These are phyloP conservation scores for Linnemannia exigua DNA, from an alignment of 192 early-diverging fungal genomes.

Conservation along the genomic window DNA sequence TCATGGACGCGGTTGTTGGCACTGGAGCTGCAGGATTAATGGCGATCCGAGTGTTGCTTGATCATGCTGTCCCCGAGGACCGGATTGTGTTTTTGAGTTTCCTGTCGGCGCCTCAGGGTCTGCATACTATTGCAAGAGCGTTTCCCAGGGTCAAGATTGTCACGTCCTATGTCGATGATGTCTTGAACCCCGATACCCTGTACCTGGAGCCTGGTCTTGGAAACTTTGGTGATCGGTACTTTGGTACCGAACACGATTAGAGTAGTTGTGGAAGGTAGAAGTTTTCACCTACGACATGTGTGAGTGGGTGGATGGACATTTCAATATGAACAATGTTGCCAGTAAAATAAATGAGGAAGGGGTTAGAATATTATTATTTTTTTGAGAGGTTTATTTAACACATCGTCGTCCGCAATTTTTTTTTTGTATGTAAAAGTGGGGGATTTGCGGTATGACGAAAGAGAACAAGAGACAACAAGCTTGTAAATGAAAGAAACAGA, in stretches of 20 bases:
- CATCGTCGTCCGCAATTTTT: neutral
- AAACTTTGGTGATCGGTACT: conserved; percentile 85
- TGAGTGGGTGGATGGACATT: neutral
- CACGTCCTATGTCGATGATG: conserved; percentile 83
- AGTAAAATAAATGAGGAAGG: neutral
- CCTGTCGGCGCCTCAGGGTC: conserved; percentile 82
- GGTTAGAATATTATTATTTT: neutral
- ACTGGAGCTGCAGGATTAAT: conserved; percentile 96
- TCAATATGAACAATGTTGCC: neutral
- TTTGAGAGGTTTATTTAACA: conserved; percentile 7
- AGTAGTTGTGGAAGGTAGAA: too few species aligned
- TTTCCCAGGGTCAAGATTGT: conserved; percentile 89
- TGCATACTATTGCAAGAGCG: conserved; percentile 83
- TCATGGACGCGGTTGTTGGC: conserved; percentile 87
- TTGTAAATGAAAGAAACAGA: neutral
- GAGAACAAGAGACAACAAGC: neutral
- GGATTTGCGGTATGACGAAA: neutral
- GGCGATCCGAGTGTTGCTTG: conserved; percentile 94
- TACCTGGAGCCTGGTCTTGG: conserved; percentile 89
- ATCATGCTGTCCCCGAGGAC: conserved; percentile 91
- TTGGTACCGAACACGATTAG: conserved; percentile 64
- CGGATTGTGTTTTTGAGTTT: conserved; percentile 89
- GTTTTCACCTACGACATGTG: too few species aligned
- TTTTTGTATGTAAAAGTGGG: conserved; percentile 3
- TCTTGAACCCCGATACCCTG: conserved; percentile 72